Evolutionary conservation across 2,329 filamentous ascomycete species (phyloP).

Genomic region (Sclerotiophoma versabilis): DNA sequence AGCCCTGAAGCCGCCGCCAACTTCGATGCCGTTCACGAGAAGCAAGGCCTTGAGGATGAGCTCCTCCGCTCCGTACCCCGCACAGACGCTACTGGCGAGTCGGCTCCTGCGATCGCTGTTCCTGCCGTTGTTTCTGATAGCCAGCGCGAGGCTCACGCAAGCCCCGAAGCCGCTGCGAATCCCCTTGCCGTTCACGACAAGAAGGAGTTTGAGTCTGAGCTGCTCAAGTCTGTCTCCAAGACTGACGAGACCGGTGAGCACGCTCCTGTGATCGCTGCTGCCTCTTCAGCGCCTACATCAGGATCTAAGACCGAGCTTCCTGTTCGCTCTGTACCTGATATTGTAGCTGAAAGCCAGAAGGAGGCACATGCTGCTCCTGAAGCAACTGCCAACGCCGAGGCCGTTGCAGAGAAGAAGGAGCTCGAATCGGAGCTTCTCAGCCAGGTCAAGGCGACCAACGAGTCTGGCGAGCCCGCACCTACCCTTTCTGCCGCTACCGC

Average conservation of each 20-base stretch:
- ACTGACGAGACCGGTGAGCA: conserved; percentile 50
- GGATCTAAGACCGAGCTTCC: conserved; percentile 34
- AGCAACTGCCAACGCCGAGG: conserved; percentile 68
- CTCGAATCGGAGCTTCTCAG: conserved; percentile 76
- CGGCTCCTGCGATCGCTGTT: conserved; percentile 28
- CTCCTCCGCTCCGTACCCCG: conserved; percentile 55
- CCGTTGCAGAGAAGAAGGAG: conserved; percentile 73
- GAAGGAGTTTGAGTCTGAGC: conserved; percentile 73
- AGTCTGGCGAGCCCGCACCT: conserved; percentile 55
- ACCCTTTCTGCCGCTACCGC: conserved; percentile 47
- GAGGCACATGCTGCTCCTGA: conserved; percentile 69
- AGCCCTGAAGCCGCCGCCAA: conserved; percentile 71
- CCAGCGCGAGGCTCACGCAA: conserved; percentile 67
- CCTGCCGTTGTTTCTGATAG: conserved; percentile 73
- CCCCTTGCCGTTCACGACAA: conserved; percentile 73
- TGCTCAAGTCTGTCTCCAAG: conserved; percentile 54
- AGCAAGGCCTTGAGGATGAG: conserved; percentile 74
- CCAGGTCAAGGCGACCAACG: conserved; percentile 59
- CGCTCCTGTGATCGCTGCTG: conserved; percentile 29
- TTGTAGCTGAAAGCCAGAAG: conserved; percentile 75
- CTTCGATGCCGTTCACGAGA: conserved; percentile 70
- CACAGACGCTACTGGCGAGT: conserved; percentile 51
- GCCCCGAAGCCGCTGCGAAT: conserved; percentile 71
- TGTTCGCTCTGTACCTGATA: conserved; percentile 56
- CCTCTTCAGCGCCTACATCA: conserved; percentile 22